Conservation (phyloP, 2,329 filamentous ascomycete species). For the Bipolaris bicolor region DNA sequence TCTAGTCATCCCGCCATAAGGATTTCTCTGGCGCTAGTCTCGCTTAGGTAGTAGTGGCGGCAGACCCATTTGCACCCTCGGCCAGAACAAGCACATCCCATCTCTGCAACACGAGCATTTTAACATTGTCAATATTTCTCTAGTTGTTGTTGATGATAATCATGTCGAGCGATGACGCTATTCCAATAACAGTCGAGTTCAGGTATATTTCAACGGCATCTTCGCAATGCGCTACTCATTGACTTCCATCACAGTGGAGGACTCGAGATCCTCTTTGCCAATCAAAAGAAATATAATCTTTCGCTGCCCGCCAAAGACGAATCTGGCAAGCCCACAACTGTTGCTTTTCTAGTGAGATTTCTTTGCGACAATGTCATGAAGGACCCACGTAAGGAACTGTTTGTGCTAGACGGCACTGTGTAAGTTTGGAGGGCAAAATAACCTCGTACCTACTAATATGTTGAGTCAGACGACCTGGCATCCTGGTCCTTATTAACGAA, state of each 20-base stretch:
- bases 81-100: slow-evolving; percentile 13
- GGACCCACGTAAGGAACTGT: slow-evolving; percentile 82
- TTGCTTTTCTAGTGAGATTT: slow-evolving; percentile 77
- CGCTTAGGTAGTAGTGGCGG: slow-evolving; percentile 28
- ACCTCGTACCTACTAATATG: slow-evolving; percentile 21
- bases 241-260: slow-evolving; percentile 67
- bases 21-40: slow-evolving; percentile 43
- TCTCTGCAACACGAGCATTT: background rate
- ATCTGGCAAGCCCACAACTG: slow-evolving; percentile 67
- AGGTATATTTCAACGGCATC: slow-evolving; percentile 57
- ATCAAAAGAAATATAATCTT: slow-evolving; percentile 75
- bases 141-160: slow-evolving; percentile 20
- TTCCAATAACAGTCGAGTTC: slow-evolving; percentile 76
- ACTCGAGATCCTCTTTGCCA: slow-evolving; percentile 90
- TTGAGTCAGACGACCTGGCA: slow-evolving; percentile 79
- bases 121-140: background rate
- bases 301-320: slow-evolving; percentile 68
- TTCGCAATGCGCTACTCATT: slow-evolving; percentile 2
- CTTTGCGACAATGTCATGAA: slow-evolving; percentile 84
- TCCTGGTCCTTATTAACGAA: slow-evolving; percentile 96
- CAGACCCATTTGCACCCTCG: background rate
- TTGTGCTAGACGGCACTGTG: slow-evolving; percentile 87
- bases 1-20: slow-evolving; percentile 29
- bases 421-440: slow-evolving; percentile 56
- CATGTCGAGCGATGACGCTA: slow-evolving; percentile 38